Evolutionary conservation across 139 green algal species (phyloP).

Genomic region (Nannochloris sp.): DNA sequence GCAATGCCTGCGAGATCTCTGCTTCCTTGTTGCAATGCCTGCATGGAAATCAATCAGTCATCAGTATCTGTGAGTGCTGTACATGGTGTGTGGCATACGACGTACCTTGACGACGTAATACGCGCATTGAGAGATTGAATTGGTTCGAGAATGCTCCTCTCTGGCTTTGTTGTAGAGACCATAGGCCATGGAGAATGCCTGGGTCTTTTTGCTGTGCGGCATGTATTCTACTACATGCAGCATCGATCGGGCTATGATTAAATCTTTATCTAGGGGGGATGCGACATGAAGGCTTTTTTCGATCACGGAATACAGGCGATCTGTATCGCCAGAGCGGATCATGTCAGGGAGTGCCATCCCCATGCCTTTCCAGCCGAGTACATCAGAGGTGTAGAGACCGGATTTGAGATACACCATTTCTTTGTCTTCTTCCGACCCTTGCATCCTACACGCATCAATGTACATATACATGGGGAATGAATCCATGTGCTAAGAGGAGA

Average conservation of each 20-base stretch:
- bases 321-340: conserved; percentile 7
- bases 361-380: conserved; percentile 25
- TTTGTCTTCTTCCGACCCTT: conserved; percentile 2
- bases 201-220: not conserved
- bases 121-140: not conserved
- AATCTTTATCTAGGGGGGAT: conserved; percentile 13
- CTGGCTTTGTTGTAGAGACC: not conserved
- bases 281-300: not conserved
- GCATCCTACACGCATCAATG: conserved; percentile 12
- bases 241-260: conserved; percentile 13
- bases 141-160: not conserved
- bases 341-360: conserved; percentile 16
- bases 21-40: too few species aligned
- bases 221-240: conserved; percentile 4
- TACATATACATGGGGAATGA: conserved; percentile 4
- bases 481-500: not conserved
- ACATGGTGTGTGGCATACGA: too few species aligned
- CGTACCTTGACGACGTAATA: not conserved
- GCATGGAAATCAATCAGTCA: too few species aligned
- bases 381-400: conserved; percentile 5
- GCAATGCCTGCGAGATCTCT: too few species aligned
- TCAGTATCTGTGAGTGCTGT: too few species aligned
- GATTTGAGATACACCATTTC: conserved; percentile 7
- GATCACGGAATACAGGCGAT: conserved; percentile 2
- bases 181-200: not conserved